These are phyloP conservation scores for Antitrichia curtipendula DNA, from an alignment of 225 moss, liverwort and hornwort species.

Conservation along the genomic window DNA sequence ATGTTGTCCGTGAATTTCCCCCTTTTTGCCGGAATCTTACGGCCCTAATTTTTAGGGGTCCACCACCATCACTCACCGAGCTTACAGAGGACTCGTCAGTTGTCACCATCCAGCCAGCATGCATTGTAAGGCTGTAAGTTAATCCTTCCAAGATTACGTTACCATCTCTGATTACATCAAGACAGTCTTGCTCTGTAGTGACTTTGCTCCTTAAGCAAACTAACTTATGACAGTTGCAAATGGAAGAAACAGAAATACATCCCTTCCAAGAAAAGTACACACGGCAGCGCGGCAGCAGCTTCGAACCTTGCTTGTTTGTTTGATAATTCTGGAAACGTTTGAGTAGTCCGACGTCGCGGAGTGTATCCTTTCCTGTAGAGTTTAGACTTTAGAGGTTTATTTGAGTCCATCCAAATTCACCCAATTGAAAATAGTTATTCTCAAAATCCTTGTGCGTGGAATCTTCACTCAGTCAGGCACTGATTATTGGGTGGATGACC, in stretches of 20 bases:
- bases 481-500: neutral
- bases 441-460: neutral
- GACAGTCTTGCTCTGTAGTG: neutral
- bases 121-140: neutral
- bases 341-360: neutral
- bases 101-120: neutral
- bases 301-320: neutral
- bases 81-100: neutral
- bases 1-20: neutral
- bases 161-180: neutral
- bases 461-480: neutral
- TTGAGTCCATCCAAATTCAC: neutral
- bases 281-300: neutral
- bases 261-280: neutral
- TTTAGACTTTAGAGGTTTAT: neutral
- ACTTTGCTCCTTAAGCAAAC: neutral
- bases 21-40: neutral
- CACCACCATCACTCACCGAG: neutral
- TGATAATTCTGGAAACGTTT: neutral
- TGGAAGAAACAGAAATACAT: neutral
- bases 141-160: neutral
- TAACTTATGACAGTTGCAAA: neutral
- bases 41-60: neutral
- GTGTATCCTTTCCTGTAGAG: neutral
- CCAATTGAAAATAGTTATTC: neutral